Conservation (phyloP, 495 filamentous ascomycete genomes). For the Trichoderma gamsii region DNA sequence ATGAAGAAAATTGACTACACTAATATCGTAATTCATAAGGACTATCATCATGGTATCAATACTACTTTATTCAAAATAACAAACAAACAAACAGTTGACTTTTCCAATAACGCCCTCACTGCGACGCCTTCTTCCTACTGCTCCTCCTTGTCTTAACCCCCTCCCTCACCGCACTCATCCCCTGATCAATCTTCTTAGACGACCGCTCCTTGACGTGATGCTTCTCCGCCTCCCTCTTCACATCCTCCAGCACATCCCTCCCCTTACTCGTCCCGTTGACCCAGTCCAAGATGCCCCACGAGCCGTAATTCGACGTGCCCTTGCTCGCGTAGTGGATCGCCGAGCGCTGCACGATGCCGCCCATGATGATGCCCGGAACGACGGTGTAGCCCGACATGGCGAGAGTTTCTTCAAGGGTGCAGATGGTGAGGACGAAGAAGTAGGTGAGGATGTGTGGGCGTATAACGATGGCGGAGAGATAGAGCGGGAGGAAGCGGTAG, state of each 20-base stretch:
- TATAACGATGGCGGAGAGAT: constrained; percentile 58
- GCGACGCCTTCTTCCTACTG: background rate
- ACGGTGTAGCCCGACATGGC: constrained; percentile 70
- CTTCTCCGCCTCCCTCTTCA: constrained; percentile 52
- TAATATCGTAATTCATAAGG: background rate
- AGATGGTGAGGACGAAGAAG: constrained; percentile 58
- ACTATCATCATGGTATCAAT: background rate
- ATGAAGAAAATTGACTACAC: background rate
- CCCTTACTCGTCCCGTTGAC: constrained; percentile 59
- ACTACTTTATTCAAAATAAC: background rate
- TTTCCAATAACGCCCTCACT: background rate
- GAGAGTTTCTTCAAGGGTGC: constrained; percentile 72
- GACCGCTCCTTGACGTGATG: constrained; percentile 48
- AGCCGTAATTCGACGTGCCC: constrained; percentile 67
- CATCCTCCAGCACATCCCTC: constrained; percentile 51
- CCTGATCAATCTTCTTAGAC: constrained; percentile 33
- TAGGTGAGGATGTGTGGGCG: constrained; percentile 74
- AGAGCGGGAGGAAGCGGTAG: constrained; percentile 63
- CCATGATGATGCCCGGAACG: constrained; percentile 67
- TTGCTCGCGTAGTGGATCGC: constrained; percentile 58
- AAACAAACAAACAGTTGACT: background rate
- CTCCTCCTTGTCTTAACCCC: constrained; percentile 28
- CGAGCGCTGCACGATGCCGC: constrained; percentile 64
- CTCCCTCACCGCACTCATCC: constrained; percentile 31
- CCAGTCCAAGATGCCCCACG: constrained; percentile 76